Base-by-base conservation (phyloP, 768 basidiomycete species). In the Suillus lakei region DNA sequence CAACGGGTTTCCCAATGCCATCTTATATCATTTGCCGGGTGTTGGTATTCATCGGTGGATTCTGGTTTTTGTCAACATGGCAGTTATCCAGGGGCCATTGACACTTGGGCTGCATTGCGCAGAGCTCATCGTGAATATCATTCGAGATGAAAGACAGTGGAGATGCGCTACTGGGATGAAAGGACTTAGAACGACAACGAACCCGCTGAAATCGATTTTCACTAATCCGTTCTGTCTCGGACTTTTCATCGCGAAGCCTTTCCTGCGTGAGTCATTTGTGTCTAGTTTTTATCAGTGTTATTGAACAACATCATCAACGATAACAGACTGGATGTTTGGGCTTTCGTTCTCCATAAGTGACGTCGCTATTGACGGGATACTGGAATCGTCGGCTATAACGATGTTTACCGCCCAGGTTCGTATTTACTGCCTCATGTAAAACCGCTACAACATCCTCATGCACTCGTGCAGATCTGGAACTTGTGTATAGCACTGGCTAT, bases 311-410 rank as follows among this genome's bases (percentile, higher is more conserved):
- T 6, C 4, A 54, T 54, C 10, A 9, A 54, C 15, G 32, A 13
- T 51, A 7, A 15, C 46, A 77, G 75, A 76, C 48, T 76, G 75
- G 74, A 76, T 77, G 76, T 71, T 77, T 43, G 74, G 70, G 9
- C 70, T 76, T 32, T 70, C 73, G 5, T 69, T 74, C 44, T 66
- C 61, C 21, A 13, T 15, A 26, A 2, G 26, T 48, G 23, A 0
- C 23, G 2, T 3, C 13, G 23, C 46, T 23, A 3, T 1, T 26
- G 23, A 48, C 23, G 23, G 15, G 23, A 50, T 4, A 1, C 59
- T 38, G 6, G 2, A 4, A n/a, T 3, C 1, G 0, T 5, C 38
- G 1, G 0, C 3, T 4, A 1, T 26, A 26, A 2, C 3, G 66
- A 74, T 76, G 70, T 77, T 68, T 70, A 68, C 76, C 2, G 58